Percentiles rank a stretch among this genome's conserved stretches.
Conservation (phyloP, 2,329 filamentous ascomycete genomes). For the Zopfia rhizophila region DNA sequence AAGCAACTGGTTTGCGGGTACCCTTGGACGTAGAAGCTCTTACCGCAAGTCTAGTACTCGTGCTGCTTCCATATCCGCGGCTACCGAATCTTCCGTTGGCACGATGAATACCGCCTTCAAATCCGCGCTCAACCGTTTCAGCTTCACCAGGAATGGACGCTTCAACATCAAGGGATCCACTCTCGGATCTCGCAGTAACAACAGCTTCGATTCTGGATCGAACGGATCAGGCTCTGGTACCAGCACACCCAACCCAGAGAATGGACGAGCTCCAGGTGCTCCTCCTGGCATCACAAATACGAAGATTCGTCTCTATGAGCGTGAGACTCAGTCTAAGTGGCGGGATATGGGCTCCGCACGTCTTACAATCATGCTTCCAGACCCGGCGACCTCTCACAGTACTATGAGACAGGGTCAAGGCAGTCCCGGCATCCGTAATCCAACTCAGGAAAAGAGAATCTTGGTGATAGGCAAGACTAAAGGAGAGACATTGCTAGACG, state of each 20-base stretch:
- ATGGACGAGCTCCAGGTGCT: conserved; percentile 46
- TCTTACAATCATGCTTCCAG: conserved; percentile 82
- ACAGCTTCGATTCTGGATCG: conserved; percentile 62
- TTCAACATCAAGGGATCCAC: conserved; percentile 88
- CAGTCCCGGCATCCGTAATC: conserved; percentile 50
- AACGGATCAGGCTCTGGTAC: conserved; percentile 55
- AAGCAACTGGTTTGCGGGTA: conserved; percentile 62
- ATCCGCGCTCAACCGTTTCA: conserved; percentile 78
- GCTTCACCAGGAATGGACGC: conserved; percentile 71
- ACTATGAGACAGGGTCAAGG: conserved; percentile 39
- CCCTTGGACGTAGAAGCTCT: conserved; percentile 63
- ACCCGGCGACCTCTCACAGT: conserved; percentile 41
- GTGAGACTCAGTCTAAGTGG: conserved; percentile 83
- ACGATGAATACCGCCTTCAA: conserved; percentile 80
- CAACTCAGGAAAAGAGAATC: conserved; percentile 81
- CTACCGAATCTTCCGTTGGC: conserved; percentile 79
- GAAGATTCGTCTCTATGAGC: conserved; percentile 85
- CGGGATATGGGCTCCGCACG: conserved; percentile 87
- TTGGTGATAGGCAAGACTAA: conserved; percentile 78
- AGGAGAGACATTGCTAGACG: conserved; percentile 78
- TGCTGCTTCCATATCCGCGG: conserved; percentile 67
- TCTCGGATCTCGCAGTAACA: conserved; percentile 67
- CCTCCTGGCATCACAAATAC: conserved; percentile 79
- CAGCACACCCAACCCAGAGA: conserved; percentile 49
- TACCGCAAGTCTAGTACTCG: conserved; percentile 64